These are phyloP conservation scores for Russula sp. DNA, from an alignment of 768 basidiomycete species.

Conservation along the genomic window DNA sequence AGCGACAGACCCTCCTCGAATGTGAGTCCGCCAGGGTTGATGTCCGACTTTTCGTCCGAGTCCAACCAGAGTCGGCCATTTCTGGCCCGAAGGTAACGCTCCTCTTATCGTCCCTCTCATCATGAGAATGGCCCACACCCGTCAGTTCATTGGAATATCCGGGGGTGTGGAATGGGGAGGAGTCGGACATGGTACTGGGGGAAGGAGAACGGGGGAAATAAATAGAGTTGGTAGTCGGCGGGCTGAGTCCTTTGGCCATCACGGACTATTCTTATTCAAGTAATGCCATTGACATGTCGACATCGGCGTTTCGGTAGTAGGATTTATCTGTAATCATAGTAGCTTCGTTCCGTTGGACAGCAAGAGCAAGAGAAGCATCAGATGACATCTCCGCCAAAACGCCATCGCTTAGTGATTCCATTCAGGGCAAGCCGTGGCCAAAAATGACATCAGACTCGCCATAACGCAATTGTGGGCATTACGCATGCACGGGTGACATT, in stretches of 20 bases:
- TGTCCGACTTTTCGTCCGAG: slow-evolving; percentile 3
- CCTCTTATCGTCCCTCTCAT: background rate
- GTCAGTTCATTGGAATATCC: background rate
- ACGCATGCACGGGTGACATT: no score
- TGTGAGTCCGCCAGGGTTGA: slow-evolving; percentile 46
- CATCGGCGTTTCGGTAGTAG: background rate
- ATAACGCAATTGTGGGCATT: background rate
- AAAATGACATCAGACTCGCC: background rate
- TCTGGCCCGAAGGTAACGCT: background rate
- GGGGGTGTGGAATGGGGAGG: no score
- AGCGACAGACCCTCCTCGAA: slow-evolving; percentile 48
- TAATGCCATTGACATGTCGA: background rate
- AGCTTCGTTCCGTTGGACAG: background rate
- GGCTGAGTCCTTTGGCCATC: background rate
- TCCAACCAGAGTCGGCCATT: background rate
- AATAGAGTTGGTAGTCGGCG: no score
- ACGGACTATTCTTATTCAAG: background rate
- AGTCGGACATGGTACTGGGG: background rate
- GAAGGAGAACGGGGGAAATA: background rate
- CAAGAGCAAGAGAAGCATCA: background rate
- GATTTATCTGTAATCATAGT: background rate
- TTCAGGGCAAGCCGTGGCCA: background rate
- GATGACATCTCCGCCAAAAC: background rate
- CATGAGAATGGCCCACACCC: background rate
- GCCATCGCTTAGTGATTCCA: background rate